Conservation (phyloP, 2,329 filamentous ascomycete species). For the Chalara sp. region DNA sequence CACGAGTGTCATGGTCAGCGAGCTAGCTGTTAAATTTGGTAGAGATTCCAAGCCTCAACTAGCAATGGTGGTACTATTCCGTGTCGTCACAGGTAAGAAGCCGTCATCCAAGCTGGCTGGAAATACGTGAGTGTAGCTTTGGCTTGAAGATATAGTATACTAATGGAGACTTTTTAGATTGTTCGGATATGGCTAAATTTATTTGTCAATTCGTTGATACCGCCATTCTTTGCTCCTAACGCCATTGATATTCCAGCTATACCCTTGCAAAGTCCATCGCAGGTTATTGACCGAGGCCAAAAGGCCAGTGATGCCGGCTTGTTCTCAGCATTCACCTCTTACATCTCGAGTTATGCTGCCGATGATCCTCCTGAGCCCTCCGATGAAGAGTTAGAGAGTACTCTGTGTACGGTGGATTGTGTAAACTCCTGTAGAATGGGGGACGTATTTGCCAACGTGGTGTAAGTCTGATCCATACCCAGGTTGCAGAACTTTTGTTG, state of each 20-base stretch:
- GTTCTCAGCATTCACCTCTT: slow-evolving; percentile 90
- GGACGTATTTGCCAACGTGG: slow-evolving; percentile 75
- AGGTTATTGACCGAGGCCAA: slow-evolving; percentile 82
- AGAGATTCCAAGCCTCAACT: slow-evolving; percentile 90
- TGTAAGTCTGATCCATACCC: slow-evolving; percentile 41
- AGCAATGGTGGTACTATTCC: slow-evolving; percentile 90
- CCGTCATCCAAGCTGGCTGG: slow-evolving; percentile 70
- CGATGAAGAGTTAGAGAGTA: slow-evolving; percentile 94
- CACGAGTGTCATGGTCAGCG: slow-evolving; percentile 96
- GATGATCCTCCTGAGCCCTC: slow-evolving; percentile 97
- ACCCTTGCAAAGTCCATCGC: slow-evolving; percentile 82
- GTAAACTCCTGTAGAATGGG: slow-evolving; percentile 83
- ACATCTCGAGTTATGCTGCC: slow-evolving; percentile 97
- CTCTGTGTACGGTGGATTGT: slow-evolving; percentile 88
- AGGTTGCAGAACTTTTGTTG: slow-evolving; percentile 7
- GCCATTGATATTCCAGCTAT: slow-evolving; percentile 71
- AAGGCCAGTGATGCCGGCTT: slow-evolving; percentile 75
- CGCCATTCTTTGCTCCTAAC: slow-evolving; percentile 66
- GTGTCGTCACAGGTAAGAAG: slow-evolving; percentile 83
- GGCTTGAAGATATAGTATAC: not conserved
- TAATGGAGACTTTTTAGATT: slow-evolving; percentile 44
- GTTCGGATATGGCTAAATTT: slow-evolving; percentile 91
- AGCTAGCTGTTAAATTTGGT: slow-evolving; percentile 92
- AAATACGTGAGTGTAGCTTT: slow-evolving; percentile 54
- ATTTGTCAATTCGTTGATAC: slow-evolving; percentile 90